phyloP scores from a whole-genome alignment of 2,329 filamentous ascomycete genomes.

The Aspergillus felis region DNA sequence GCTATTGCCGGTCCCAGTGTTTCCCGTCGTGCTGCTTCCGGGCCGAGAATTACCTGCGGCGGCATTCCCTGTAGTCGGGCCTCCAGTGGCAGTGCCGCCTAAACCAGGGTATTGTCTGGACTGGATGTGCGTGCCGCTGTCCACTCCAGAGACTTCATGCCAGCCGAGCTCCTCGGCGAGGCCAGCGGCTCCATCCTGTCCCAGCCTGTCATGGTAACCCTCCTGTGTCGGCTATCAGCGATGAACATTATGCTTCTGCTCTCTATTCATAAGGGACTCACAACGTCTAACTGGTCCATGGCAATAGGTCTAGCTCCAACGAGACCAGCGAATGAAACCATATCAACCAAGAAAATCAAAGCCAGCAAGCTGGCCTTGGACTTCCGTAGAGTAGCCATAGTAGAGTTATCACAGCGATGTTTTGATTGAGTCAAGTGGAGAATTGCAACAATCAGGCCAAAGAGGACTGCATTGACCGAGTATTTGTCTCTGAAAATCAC shows the following conservation, averaged over 20 bases:
- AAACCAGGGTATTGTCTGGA: no score
- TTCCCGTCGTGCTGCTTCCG: no score
- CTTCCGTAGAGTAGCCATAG: neutral
- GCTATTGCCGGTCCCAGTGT: no score
- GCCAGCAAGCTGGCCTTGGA: neutral
- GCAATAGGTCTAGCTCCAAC: neutral
- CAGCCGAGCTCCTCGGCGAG: no score
- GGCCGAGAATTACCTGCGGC: no score
- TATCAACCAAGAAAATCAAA: neutral
- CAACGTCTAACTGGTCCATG: neutral
- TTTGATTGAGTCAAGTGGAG: neutral
- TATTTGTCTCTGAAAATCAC: neutral
- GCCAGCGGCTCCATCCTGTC: no score
- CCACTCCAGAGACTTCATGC: no score
- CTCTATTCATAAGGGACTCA: neutral
- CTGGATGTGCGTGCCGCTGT: no score
- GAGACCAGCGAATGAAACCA: neutral
- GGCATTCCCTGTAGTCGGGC: no score
- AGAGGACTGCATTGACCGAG: neutral
- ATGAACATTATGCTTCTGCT: neutral
- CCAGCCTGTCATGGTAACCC: neutral
- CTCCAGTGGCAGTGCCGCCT: no score
- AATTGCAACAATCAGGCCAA: neutral
- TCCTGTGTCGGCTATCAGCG: neutral
- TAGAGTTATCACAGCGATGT: neutral